Percentiles rank a stretch among this genome's conserved stretches.
Evolutionary conservation across 1,139 yeast genomes (phyloP).

Genomic region (Magnusiomyces ingens): DNA sequence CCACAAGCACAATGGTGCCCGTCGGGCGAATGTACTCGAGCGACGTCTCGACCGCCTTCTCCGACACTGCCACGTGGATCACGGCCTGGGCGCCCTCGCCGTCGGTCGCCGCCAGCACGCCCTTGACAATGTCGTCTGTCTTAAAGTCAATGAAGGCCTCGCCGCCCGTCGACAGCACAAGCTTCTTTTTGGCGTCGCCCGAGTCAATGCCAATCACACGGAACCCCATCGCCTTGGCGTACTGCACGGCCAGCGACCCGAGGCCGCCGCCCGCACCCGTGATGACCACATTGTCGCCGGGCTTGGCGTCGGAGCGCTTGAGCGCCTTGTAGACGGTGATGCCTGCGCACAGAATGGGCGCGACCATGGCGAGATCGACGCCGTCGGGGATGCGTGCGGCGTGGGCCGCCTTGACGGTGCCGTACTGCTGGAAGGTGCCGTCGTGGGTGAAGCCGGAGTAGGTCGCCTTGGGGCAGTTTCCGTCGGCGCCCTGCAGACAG

Average conservation of each 20-base stretch:
- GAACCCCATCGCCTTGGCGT: constrained; percentile 67
- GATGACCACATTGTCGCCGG: constrained; percentile 69
- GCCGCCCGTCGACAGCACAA: constrained; percentile 52
- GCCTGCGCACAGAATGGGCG: constrained; percentile 73
- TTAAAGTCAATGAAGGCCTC: constrained; percentile 58
- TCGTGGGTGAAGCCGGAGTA: constrained; percentile 59
- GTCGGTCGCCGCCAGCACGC: constrained; percentile 41
- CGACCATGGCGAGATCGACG: constrained; percentile 57
- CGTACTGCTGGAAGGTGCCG: constrained; percentile 73
- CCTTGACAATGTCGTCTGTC: constrained; percentile 34
- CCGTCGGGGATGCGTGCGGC: constrained; percentile 65
- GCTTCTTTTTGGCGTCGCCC: constrained; percentile 53
- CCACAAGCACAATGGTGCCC: constrained; percentile 67
- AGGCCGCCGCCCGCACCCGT: constrained; percentile 79
- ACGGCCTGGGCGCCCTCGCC: constrained; percentile 65
- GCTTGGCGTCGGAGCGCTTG: constrained; percentile 51
- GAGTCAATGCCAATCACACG: constrained; percentile 66
- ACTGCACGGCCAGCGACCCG: constrained; percentile 67
- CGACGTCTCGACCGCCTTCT: constrained; percentile 56
- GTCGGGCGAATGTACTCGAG: constrained; percentile 55
- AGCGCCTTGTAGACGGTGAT: constrained; percentile 72
- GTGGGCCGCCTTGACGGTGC: constrained; percentile 69
- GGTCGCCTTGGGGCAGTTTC: constrained; percentile 17
- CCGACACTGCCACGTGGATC: constrained; percentile 66
- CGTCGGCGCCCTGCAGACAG: constrained; percentile 21